Evolutionary conservation across 208 protist species (phyloP).

Genomic region (Trypanosomatidae sp.): DNA sequence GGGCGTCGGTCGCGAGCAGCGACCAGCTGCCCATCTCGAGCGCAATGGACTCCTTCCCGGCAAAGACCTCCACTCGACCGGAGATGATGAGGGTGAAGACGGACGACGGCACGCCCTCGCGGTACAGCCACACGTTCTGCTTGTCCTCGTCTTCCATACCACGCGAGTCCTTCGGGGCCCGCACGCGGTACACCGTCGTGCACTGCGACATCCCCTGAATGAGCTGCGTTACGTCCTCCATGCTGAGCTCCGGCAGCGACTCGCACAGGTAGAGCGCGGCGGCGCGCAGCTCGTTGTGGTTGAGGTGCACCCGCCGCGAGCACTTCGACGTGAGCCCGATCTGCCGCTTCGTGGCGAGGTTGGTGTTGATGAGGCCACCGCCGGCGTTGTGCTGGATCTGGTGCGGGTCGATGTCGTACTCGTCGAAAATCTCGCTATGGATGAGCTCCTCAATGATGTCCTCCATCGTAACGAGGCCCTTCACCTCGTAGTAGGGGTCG

Average conservation of each 20-base stretch:
- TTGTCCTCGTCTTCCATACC: slow-evolving; percentile 75
- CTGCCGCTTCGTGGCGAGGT: slow-evolving; percentile 43
- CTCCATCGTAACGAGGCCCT: slow-evolving; percentile 97
- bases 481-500: slow-evolving; percentile 95
- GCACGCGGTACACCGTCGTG: slow-evolving; percentile 73
- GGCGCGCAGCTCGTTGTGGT: slow-evolving; percentile 83
- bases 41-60: slow-evolving; percentile 76
- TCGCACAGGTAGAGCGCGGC: slow-evolving; percentile 82
- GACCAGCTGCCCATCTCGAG: slow-evolving; percentile 89
- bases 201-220: slow-evolving; percentile 55
- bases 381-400: slow-evolving; percentile 16
- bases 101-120: slow-evolving; percentile 68
- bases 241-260: slow-evolving; percentile 72
- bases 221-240: slow-evolving; percentile 48
- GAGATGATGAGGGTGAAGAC: slow-evolving; percentile 87
- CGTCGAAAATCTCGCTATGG: slow-evolving; percentile 97
- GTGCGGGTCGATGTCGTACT: slow-evolving; percentile 89
- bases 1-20: slow-evolving; percentile 63
- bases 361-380: slow-evolving; percentile 8
- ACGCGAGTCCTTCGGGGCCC: slow-evolving; percentile 71
- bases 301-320: slow-evolving; percentile 70
- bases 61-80: slow-evolving; percentile 86
- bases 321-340: slow-evolving; percentile 80
- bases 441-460: slow-evolving; percentile 98
- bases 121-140: slow-evolving; percentile 92